Evolutionary conservation across 2,329 filamentous ascomycete genomes (phyloP), one percentile per base, ranked within the genome.

Genomic region (Xylaria sp.): DNA sequence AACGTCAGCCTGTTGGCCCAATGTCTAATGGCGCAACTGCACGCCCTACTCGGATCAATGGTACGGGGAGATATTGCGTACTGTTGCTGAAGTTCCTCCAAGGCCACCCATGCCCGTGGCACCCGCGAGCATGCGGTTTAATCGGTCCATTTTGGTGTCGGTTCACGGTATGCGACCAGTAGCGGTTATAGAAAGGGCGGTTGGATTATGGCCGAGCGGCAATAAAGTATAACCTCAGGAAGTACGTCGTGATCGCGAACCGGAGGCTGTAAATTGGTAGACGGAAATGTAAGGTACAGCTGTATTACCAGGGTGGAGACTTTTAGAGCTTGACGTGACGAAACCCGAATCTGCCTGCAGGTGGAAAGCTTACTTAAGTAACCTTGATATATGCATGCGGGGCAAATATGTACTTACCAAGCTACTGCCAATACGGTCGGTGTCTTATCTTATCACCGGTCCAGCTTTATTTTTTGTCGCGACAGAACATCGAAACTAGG

Each of bases 111-210:
- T 90, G 75, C 90, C 89, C 75, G 89, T 87, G 77, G 76, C 77
- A 70, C 92, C 92, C 73, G 92, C 90, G 75, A 97, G 88, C 89
- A 97, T 92, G 80, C 92, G 90, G 83, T 93, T 94, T 81, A 97
- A 90, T 80, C 95, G 91, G 80, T 98, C 95, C 95, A 97, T 98
- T 68, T 73, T 85, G 75, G 68, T 68, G 20, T 40, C 5, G 28
- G 20, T 56, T 53, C 23, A 63, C 15, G 10, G 44, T 58, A 40
- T 63, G 44, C 23, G 15, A 40, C 62, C 11, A 20, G 31, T 23
- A 13, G 49, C 2, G 38, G 20, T 44, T 56, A 20, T 15, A 33
- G 20, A 48, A 62, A 49, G 13, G 23, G 6, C 28, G 48, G 15
- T 10, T 10, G 49, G 23, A 6, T 46, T 15, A 10, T 59, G 26